Evolutionary conservation across 169 alveolate species (phyloP), one percentile per base, ranked within the genome.

Genomic region (Eimeria zaria): DNA sequence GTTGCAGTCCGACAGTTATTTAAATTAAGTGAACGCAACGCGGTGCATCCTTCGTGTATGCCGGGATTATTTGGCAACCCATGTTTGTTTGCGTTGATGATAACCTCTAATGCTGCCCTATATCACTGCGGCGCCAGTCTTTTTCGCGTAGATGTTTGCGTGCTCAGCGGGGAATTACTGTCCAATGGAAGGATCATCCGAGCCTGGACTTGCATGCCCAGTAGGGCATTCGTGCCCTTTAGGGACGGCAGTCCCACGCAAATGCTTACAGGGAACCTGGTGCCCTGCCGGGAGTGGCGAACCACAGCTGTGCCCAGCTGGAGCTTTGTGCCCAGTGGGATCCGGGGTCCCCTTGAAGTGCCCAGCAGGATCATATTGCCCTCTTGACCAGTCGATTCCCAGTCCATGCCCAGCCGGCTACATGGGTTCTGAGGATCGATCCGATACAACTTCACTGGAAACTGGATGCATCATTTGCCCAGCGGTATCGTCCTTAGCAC

Each of bases 351-450:
- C 95, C 33, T 85, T 73, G 60, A 27, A 58, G n/a, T 96, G 97
- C 7, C 96, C 97, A 30, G 90, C 95, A 16, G 98, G 98, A 2
- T 97, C 85, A 83, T 98, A 97, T 64, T 98, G 99, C 93, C 98
- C 99, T 41, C 95, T 36, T 24, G 97, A 95, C 55, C 51, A 62
- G 22, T 55, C 89, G 16, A n/a, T 62, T 20, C 96, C 96, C 33
- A 44, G 51, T 41, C 74, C 89, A 4, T 91, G 96, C 71, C 96
- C 96, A 11, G 95, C 93, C 24, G 93, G 93, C 36, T 87, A 87
- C 81, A 87, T 60, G 60, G 93, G 93, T 20, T 60, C 93, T 53
- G 93, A 3, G 11, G 93, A 87, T 55, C 78, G 93, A 62, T 87
- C 93, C 44, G 93, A 87, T 9, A 87, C 81, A 22, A 87, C 67